A percentile compares a stretch with the other conserved stretches of the same genome.
These are phyloP conservation scores for Salix dunnii DNA, from an alignment of 345 rosid species.

Conservation along the genomic window DNA sequence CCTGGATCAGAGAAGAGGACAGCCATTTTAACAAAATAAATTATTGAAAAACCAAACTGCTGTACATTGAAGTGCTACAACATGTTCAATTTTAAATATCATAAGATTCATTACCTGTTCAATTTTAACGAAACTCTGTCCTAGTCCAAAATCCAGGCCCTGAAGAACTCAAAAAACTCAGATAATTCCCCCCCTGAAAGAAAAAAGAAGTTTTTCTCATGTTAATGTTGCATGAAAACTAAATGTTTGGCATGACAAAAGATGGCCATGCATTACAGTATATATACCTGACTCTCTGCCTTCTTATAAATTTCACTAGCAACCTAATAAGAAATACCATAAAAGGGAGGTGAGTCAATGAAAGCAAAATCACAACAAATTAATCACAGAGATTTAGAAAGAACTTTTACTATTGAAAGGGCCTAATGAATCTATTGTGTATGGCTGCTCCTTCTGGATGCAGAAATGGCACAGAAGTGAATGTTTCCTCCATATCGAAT, in stretches of 20 bases:
- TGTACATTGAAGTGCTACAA: conserved; percentile 15
- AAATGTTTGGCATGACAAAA: not conserved
- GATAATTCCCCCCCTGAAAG: conserved; percentile 28
- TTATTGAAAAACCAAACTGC: conserved; percentile 9
- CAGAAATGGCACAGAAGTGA: conserved; percentile 14
- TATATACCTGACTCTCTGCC: conserved; percentile 27
- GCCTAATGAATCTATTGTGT: conserved; percentile 27
- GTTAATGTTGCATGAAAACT: not conserved
- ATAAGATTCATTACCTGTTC: conserved; percentile 21
- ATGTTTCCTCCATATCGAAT: too few species aligned
- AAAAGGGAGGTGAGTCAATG: too few species aligned
- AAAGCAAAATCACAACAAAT: too few species aligned
- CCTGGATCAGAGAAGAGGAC: not conserved
- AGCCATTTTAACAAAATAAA: not conserved
- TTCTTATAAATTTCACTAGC: conserved; percentile 40
- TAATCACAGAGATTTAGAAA: conserved; percentile 30
- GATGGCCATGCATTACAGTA: not conserved
- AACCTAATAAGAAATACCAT: conserved; percentile 32
- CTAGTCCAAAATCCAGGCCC: conserved; percentile 18
- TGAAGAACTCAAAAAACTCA: conserved; percentile 36
- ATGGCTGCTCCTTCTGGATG: conserved; percentile 43
- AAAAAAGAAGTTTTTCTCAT: not conserved
- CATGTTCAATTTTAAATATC: conserved; percentile 11
- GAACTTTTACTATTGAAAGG: conserved; percentile 38
- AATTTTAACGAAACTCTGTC: conserved; percentile 27